A percentile compares a stretch with the other conserved stretches of the same genome.
phyloP scores from a whole-genome alignment of 2,329 filamentous ascomycete species.

The Pseudogymnoascus sp. region DNA sequence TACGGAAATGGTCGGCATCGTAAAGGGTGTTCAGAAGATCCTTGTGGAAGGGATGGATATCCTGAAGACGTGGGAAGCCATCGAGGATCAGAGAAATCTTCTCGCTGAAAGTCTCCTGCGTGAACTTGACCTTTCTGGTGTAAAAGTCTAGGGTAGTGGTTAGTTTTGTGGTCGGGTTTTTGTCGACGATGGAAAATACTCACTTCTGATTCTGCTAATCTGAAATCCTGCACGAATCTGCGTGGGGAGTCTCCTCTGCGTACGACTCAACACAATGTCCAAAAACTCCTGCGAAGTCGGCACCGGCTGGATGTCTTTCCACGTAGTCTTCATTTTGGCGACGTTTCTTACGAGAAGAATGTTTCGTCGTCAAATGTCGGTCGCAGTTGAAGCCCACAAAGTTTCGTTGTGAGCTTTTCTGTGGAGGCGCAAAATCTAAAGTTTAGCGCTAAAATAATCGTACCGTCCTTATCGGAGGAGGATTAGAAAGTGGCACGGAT shows the following conservation, averaged over 20 bases:
- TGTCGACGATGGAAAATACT: conserved; percentile 11
- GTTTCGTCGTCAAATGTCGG: conserved; percentile 8
- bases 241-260: conserved; percentile 85
- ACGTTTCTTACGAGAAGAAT: conserved; percentile 7
- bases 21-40: conserved; percentile 91
- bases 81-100: conserved; percentile 88
- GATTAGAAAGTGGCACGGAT: not conserved
- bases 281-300: conserved; percentile 93
- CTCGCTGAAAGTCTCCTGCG: conserved; percentile 91
- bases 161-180: conserved; percentile 14
- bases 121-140: conserved; percentile 97
- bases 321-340: conserved; percentile 52
- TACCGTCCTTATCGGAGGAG: conserved; percentile 8
- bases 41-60: conserved; percentile 90
- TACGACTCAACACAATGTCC: conserved; percentile 91
- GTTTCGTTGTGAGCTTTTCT: conserved; percentile 9
- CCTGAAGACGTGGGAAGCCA: conserved; percentile 83
- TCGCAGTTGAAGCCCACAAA: conserved; percentile 10
- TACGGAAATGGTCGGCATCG: conserved; percentile 95
- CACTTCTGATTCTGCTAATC: conserved; percentile 79
- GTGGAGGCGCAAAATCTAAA: conserved; percentile 11
- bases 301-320: conserved; percentile 77
- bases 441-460: conserved; percentile 11
- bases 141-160: conserved; percentile 65
- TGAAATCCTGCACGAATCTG: conserved; percentile 95